These are phyloP conservation scores for Centrapalus pauciflorus DNA, from an alignment of 129 eudicot species.

Conservation along the genomic window DNA sequence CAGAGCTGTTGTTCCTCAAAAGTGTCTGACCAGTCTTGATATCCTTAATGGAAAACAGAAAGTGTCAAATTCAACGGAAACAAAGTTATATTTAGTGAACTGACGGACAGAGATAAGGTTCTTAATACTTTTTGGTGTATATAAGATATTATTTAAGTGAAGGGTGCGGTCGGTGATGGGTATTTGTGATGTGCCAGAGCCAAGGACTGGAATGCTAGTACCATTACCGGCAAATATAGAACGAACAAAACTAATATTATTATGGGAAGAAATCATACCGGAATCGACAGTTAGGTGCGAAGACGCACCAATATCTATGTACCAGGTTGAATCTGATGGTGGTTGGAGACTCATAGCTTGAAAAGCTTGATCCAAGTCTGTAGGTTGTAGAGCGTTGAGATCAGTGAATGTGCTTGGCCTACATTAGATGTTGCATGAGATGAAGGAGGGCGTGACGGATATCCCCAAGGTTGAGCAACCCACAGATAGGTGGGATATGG, in stretches of 20 bases:
- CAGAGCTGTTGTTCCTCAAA: too few species aligned
- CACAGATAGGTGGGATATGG: background rate
- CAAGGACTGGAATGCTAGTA: background rate
- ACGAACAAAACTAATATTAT: background rate
- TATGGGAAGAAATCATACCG: too few species aligned
- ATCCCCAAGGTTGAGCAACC: background rate
- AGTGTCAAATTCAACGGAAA: background rate
- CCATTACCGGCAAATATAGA: background rate
- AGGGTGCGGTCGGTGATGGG: background rate
- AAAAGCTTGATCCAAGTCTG: too few species aligned
- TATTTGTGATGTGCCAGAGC: too few species aligned
- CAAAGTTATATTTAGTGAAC: background rate
- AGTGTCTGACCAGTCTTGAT: too few species aligned
- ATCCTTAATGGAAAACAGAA: too few species aligned
- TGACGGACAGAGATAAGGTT: too few species aligned
- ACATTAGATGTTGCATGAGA: background rate
- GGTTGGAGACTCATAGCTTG: background rate
- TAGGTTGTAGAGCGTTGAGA: too few species aligned
- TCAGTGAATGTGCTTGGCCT: background rate
- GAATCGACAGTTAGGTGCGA: too few species aligned
- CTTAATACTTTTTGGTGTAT: too few species aligned
- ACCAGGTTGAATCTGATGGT: background rate
- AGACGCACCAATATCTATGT: too few species aligned
- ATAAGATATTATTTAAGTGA: background rate
- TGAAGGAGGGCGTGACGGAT: background rate